These are phyloP conservation scores for Hypoxylon fuscum DNA, from an alignment of 495 filamentous ascomycete genomes.

Conservation along the genomic window DNA sequence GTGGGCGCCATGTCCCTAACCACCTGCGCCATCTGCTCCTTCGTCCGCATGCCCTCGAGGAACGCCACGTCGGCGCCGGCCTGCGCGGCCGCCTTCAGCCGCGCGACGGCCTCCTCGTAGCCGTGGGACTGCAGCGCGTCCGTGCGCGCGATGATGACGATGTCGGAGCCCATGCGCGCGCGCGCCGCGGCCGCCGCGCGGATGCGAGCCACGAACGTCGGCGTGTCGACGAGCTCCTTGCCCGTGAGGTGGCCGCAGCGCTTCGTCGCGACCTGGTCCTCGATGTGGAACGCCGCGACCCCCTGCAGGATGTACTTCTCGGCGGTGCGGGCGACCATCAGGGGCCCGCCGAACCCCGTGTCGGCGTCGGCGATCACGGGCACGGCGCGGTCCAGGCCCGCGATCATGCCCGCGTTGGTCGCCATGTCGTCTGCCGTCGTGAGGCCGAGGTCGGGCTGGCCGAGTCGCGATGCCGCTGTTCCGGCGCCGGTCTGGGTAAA, in stretches of 20 bases:
- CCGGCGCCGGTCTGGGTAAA: slow-evolving; percentile 69
- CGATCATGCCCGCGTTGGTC: slow-evolving; percentile 72
- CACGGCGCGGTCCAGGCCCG: slow-evolving; percentile 64
- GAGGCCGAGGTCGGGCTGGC: slow-evolving; percentile 73
- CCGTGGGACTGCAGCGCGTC: slow-evolving; percentile 71
- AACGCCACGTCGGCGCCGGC: slow-evolving; percentile 72
- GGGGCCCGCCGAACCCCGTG: slow-evolving; percentile 68
- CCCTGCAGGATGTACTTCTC: slow-evolving; percentile 70
- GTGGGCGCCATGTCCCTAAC: slow-evolving; percentile 59
- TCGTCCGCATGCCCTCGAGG: slow-evolving; percentile 68
- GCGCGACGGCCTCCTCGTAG: slow-evolving; percentile 66
- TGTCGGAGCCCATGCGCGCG: slow-evolving; percentile 58
- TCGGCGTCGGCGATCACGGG: slow-evolving; percentile 77
- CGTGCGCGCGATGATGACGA: slow-evolving; percentile 75
- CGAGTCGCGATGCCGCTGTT: slow-evolving; percentile 68
- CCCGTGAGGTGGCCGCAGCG: slow-evolving; percentile 70
- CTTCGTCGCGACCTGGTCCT: slow-evolving; percentile 75
- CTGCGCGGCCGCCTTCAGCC: slow-evolving; percentile 64
- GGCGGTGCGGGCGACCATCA: slow-evolving; percentile 69
- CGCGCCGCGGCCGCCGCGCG: slow-evolving; percentile 50
- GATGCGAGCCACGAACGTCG: slow-evolving; percentile 66
- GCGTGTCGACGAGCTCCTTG: slow-evolving; percentile 66
- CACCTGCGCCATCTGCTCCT: slow-evolving; percentile 61
- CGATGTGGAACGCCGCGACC: slow-evolving; percentile 76
- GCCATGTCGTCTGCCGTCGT: slow-evolving; percentile 71